Percentiles rank a stretch among this genome's conserved stretches.
phyloP scores from a whole-genome alignment of 2,329 filamentous ascomycete species.

The Colletotrichum australisinense region DNA sequence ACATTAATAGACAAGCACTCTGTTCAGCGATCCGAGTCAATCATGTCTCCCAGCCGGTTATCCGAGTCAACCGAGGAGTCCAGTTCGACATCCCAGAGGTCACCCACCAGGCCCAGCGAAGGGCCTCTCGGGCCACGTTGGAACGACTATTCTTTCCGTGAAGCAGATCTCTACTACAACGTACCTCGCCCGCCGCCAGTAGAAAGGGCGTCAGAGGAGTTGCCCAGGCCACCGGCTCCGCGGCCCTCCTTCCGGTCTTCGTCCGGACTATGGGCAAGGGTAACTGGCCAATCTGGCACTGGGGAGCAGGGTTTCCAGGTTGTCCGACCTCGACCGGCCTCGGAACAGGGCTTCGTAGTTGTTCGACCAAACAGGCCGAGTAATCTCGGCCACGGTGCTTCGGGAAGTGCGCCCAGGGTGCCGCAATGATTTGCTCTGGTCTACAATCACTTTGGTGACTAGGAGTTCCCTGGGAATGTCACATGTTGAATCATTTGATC shows the following conservation, averaged over 20 bases:
- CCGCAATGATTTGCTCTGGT: not conserved
- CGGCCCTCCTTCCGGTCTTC: constrained; percentile 17
- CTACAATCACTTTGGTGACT: not conserved
- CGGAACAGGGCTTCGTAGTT: constrained; percentile 22
- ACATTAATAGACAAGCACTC: constrained; percentile 6
- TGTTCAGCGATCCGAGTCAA: not conserved
- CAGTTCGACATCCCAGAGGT: not conserved
- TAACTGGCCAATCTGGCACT: constrained; percentile 7
- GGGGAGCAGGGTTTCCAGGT: constrained; percentile 18
- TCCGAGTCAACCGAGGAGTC: constrained; percentile 16
- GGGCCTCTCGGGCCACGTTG: constrained; percentile 40
- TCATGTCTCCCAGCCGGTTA: constrained; percentile 8
- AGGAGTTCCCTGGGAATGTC: not conserved
- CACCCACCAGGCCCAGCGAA: not conserved
- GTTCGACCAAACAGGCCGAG: constrained; percentile 11
- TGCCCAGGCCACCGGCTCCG: not conserved
- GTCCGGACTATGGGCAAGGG: constrained; percentile 22
- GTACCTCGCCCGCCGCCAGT: not conserved
- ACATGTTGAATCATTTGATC: not conserved
- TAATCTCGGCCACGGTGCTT: not conserved
- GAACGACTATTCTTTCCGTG: constrained; percentile 50
- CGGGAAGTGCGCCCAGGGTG: not conserved
- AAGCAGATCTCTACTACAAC: constrained; percentile 48
- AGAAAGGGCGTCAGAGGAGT: constrained; percentile 15
- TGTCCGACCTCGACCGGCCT: not conserved